Evolutionary conservation across 768 basidiomycete genomes (phyloP), one percentile per base, ranked within the genome.

Genomic region (Macrolepiota albuminosa): DNA sequence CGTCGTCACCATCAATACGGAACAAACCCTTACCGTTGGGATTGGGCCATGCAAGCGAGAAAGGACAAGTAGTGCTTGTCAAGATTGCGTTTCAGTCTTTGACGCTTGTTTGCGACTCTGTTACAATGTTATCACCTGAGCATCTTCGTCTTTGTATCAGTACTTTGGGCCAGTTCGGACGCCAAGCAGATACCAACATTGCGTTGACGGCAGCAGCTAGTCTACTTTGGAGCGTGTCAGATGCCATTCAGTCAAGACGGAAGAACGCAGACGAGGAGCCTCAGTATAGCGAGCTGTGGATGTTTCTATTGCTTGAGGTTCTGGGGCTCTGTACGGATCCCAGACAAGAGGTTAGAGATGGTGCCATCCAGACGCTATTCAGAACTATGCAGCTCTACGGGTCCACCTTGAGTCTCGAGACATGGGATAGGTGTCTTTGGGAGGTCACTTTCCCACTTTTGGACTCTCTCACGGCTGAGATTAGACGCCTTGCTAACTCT

Each of bases 331-430:
- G 92, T 62, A 83, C 85, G 2, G 96, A 98, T 67, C 68, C 81
- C 0, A 82, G 96, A 36, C 85, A 88, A 21, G 95, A 99, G 69
- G 93, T 96, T 0, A 84, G 95, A 18, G 89, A 91, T 63, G 93
- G 93, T 1, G 95, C 96, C 10, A 95, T 98, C 48, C 95, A 97
- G 72, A 98, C 95, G 2, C 71, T 99, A 56, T 98, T 97, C 75
- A 83, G 95, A 51, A 92, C 93, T 2, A 84, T 98, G 76, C 93
- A 96, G 71, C 79, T 98, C 10, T 98, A 99, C 68, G 96, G 96
- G 2, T 85, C 87, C 8, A 92, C 88, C 0, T 76, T 99, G 53
- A 90, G 87, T 66, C 69, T 81, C 42, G 86, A 86, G 6, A 91
- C 89, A 0, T 99, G 96, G 96, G 85, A 89, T 45, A 85, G 91